These are phyloP conservation scores for Yamadazyma taylorii DNA, from an alignment of 1,139 yeast species.

Conservation along the genomic window DNA sequence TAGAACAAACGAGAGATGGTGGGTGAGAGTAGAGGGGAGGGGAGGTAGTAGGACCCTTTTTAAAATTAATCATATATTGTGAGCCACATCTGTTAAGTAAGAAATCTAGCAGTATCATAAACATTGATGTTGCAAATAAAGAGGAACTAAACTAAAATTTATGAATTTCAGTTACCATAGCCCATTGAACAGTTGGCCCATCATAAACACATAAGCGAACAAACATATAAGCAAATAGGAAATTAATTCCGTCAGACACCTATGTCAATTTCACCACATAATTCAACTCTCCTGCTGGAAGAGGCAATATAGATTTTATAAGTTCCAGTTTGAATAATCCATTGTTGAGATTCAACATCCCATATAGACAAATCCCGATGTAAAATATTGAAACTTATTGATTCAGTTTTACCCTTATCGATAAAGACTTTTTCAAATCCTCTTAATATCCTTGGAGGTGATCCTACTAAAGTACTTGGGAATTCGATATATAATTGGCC, in stretches of 20 bases:
- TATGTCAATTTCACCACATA: conserved; percentile 48
- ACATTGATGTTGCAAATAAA: no score
- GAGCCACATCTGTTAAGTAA: no score
- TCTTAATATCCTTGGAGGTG: conserved; percentile 54
- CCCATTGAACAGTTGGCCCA: background rate
- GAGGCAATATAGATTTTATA: conserved; percentile 55
- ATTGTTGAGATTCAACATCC: conserved; percentile 58
- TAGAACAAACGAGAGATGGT: no score
- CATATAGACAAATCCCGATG: conserved; percentile 60
- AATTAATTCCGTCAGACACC: conserved; percentile 24
- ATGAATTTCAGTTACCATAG: no score
- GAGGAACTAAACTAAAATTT: no score
- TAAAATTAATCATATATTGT: no score
- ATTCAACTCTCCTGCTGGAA: conserved; percentile 52
- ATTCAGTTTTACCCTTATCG: conserved; percentile 41
- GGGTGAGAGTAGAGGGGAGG: no score
- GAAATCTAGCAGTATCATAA: no score
- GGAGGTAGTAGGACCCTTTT: no score
- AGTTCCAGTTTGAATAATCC: conserved; percentile 61
- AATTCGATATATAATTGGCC: conserved; percentile 59
- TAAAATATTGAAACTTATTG: conserved; percentile 45
- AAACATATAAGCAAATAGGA: no score
- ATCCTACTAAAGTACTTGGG: conserved; percentile 42
- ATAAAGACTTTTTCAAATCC: conserved; percentile 60
- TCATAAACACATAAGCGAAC: no score